Evolutionary conservation across 768 basidiomycete genomes (phyloP).

Genomic region (Tricholoma furcatifolium): DNA sequence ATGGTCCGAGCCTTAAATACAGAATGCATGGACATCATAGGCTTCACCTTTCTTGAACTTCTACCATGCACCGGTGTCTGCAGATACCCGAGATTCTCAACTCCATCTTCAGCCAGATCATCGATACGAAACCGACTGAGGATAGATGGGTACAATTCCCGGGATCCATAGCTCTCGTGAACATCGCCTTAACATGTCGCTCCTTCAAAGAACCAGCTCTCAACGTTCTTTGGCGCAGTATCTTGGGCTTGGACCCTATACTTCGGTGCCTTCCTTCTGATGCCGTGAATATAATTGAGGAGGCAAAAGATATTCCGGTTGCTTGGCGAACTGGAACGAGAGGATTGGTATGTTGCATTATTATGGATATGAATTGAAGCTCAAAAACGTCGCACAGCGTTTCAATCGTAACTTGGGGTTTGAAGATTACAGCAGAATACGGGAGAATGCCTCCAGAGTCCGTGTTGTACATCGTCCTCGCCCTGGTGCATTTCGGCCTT

Average conservation of each 20-base stretch:
- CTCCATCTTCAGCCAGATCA: constrained; percentile 4
- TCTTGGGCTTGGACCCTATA: constrained; percentile 1
- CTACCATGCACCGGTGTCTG: constrained; percentile 2
- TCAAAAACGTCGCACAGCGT: background rate
- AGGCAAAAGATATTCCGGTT: background rate
- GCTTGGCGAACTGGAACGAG: background rate
- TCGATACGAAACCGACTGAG: background rate
- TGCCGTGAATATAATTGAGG: constrained; percentile 2
- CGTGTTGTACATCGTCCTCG: constrained; percentile 5
- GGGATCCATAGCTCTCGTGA: constrained; percentile 2
- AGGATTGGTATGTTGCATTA: constrained; percentile 3
- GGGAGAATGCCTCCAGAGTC: constrained; percentile 4
- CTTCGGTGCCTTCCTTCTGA: constrained; percentile 2
- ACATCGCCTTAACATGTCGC: constrained; percentile 2
- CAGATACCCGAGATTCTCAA: constrained; percentile 7
- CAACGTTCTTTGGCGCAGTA: constrained; percentile 5
- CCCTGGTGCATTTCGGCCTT: background rate
- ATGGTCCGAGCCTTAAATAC: too few relatives aligned
- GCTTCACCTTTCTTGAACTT: too few relatives aligned
- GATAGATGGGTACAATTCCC: background rate
- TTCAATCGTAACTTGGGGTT: constrained; percentile 2
- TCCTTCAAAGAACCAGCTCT: constrained; percentile 8
- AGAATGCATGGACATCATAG: too few relatives aligned
- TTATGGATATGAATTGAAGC: background rate
- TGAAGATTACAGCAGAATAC: constrained; percentile 1